Base-by-base conservation (phyloP, 139 green algal genomes). In the Micractinium sp. region DNA sequence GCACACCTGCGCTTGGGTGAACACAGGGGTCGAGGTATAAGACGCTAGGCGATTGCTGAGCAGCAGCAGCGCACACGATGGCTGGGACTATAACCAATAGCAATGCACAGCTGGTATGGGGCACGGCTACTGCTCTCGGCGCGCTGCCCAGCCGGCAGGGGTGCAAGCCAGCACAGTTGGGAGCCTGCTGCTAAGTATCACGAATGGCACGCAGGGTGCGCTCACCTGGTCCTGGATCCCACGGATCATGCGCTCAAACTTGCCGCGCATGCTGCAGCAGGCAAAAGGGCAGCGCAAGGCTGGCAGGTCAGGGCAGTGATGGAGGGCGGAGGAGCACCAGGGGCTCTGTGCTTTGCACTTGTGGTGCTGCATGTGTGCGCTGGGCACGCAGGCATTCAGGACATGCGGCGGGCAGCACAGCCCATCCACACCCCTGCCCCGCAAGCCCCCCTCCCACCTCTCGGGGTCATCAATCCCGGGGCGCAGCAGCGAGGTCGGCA, bases 171-270 rank as follows among this genome's bases (percentile, higher is more conserved):
- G 47, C 47, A 9, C 47, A 9, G 7, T 56, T 56, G 47, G 47
- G 7, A 56, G 47, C 47, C 47, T 56, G 47, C 9, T 56, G 47
- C 47, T 9, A 16, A 16, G 5, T 56, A 56, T 56, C 14, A 38
- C 19, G 19, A 63, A 9, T 20, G 22, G 47, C 74, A n/a, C 1
- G 1, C 41, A 77, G 33, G 31, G 0, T 15, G 5, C 87, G 85
- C 94, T 97, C 89, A 99, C 99, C 12, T 93, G 39, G 92, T 99
- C 94, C 94, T 99, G 98, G 9, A 95, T 47, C 35, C 71, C 83
- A 33, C 90, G 88, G 81, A 93, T 91, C 75, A 91, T 89, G 19
- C 66, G 53, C 76, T 93, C 90, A 82, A 93, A 91, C 94, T 41
- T 90, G 79, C 29, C 96, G 93, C 87, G 98, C 90, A 94, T 98